These are phyloP conservation scores for Lithohypha guttulata DNA, from an alignment of 2,329 filamentous ascomycete species.

Conservation along the genomic window DNA sequence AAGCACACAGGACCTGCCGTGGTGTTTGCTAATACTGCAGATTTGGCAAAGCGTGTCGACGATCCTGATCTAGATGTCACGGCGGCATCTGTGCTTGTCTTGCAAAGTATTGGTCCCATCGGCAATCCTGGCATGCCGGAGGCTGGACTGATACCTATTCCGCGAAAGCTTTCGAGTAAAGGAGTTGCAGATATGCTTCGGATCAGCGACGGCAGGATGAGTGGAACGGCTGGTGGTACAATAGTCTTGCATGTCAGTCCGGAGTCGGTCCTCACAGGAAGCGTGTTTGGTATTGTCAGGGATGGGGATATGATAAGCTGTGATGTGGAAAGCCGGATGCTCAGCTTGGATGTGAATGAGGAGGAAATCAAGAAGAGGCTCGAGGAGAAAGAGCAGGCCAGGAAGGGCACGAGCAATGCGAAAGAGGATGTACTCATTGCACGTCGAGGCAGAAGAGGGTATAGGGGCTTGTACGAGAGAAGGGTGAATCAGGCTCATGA, in stretches of 20 bases:
- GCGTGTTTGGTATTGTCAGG: conserved; percentile 38
- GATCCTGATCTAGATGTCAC: conserved; percentile 35
- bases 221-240: conserved; percentile 45
- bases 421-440: not conserved
- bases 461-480: conserved; percentile 32
- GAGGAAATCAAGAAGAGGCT: conserved; percentile 33
- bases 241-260: conserved; percentile 45
- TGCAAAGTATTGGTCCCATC: conserved; percentile 41
- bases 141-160: conserved; percentile 42
- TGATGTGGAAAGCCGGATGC: conserved; percentile 33
- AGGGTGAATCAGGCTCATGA: conserved; percentile 34
- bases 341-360: conserved; percentile 34
- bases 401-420: not conserved
- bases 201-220: conserved; percentile 45
- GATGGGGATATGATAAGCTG: conserved; percentile 40
- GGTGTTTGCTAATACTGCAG: conserved; percentile 39
- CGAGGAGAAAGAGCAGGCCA: conserved; percentile 16
- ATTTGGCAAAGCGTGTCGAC: conserved; percentile 38
- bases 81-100: conserved; percentile 35
- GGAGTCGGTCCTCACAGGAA: conserved; percentile 38
- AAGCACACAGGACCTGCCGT: conserved; percentile 36
- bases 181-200: conserved; percentile 45
- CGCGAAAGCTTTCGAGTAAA: conserved; percentile 36
- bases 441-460: conserved; percentile 24
- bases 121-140: conserved; percentile 46